phyloP scores from a whole-genome alignment of 23 red algal species.

The Gracilariopsis chorda region DNA sequence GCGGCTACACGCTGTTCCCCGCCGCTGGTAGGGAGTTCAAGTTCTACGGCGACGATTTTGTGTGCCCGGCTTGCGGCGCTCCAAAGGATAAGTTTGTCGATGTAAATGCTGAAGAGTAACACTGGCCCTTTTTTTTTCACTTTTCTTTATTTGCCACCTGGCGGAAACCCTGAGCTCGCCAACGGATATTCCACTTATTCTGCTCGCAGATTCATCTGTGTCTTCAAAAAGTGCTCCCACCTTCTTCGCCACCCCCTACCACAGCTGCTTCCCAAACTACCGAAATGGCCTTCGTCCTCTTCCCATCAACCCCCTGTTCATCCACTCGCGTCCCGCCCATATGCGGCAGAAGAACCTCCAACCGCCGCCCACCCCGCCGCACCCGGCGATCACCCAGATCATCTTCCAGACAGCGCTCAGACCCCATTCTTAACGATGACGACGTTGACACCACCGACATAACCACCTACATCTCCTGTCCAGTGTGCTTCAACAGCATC shows the following conservation, averaged over 20 bases:
- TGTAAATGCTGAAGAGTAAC: slow-evolving; percentile 55
- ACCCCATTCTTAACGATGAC: background rate
- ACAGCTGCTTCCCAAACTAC: too few relatives aligned
- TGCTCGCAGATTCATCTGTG: too few relatives aligned
- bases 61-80: slow-evolving; percentile 89
- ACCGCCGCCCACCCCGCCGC: background rate
- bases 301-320: background rate
- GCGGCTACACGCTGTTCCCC: slow-evolving; percentile 92
- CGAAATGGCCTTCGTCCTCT: background rate
- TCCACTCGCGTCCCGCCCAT: background rate
- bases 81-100: slow-evolving; percentile 90
- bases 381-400: background rate
- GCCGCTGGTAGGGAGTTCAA: slow-evolving; percentile 85
- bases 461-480: slow-evolving; percentile 60
- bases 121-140: background rate
- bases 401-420: background rate
- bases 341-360: background rate
- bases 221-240: too few relatives aligned
- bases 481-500: slow-evolving; percentile 56
- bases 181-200: too few relatives aligned
- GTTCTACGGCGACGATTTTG: slow-evolving; percentile 89
- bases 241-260: too few relatives aligned
- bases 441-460: slow-evolving; percentile 71
- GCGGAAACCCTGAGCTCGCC: too few relatives aligned
- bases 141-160: too few relatives aligned